Conservation (phyloP, 495 filamentous ascomycete species). For the Amorphotheca resinae region DNA sequence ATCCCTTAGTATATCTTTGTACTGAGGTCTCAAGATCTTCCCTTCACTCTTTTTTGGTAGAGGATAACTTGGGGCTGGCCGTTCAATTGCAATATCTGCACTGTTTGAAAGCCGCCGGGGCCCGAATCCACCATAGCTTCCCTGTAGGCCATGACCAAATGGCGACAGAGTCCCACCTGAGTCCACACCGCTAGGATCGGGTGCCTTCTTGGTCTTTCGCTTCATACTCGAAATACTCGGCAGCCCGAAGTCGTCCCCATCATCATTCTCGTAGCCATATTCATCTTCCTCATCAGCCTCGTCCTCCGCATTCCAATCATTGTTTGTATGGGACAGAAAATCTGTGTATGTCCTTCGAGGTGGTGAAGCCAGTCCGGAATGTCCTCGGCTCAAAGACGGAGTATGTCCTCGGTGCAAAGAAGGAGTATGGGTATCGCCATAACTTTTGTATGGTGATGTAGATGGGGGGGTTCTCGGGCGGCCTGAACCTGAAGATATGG, state of each 20-base stretch:
- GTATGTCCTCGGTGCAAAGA: conserved; percentile 41
- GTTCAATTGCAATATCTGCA: conserved; percentile 82
- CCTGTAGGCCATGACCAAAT: conserved; percentile 24
- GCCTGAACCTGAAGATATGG: conserved; percentile 36
- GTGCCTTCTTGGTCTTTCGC: conserved; percentile 46
- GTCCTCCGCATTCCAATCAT: conserved; percentile 60
- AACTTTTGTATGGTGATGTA: conserved; percentile 22
- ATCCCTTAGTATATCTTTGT: conserved; percentile 91
- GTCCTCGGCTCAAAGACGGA: conserved; percentile 44
- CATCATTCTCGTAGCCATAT: conserved; percentile 65
- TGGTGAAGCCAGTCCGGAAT: conserved; percentile 41
- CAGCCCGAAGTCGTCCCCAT: conserved; percentile 89
- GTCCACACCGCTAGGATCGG: conserved; percentile 7
- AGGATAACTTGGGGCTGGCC: conserved; percentile 79
- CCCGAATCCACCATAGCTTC: conserved; percentile 22
- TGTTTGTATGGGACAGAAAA: conserved; percentile 60
- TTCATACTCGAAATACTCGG: conserved; percentile 85
- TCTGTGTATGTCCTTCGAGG: conserved; percentile 60
- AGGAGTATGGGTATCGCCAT: conserved; percentile 36
- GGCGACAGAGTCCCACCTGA: conserved; percentile 10
- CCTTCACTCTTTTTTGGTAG: conserved; percentile 76
- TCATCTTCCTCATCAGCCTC: conserved; percentile 53
- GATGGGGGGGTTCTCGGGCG: conserved; percentile 52
- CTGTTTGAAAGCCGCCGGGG: conserved; percentile 52
- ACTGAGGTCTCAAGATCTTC: conserved; percentile 92